A percentile compares a stretch with the other conserved stretches of the same genome.
These are phyloP conservation scores for Alternaria dauci DNA, from an alignment of 2,329 filamentous ascomycete species.

Conservation along the genomic window DNA sequence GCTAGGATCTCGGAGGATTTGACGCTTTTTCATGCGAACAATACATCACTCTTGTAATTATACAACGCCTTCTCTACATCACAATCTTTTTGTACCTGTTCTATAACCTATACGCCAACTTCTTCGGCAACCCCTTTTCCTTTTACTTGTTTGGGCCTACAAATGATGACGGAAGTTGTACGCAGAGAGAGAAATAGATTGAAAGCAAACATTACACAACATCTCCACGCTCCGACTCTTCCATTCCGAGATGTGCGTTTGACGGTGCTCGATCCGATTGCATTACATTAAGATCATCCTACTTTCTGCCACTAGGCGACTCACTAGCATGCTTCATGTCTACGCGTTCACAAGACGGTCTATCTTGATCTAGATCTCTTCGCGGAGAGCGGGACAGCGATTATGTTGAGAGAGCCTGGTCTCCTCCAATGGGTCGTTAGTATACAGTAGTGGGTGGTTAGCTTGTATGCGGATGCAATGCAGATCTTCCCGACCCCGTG, in stretches of 20 bases:
- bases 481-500: constrained; percentile 1
- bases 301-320: not conserved
- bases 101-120: not conserved
- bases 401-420: constrained; percentile 2
- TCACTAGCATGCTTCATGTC: not conserved
- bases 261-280: not conserved
- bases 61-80: constrained; percentile 4
- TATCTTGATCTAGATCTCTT: not conserved
- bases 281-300: not conserved
- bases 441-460: constrained; percentile 2
- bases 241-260: not conserved
- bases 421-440: constrained; percentile 1
- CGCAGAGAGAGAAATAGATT: not conserved
- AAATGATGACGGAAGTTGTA: not conserved
- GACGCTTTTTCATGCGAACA: constrained; percentile 13
- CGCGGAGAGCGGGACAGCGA: not conserved
- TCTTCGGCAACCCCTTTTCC: not conserved
- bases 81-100: constrained; percentile 1
- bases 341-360: not conserved
- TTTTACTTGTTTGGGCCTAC: not conserved
- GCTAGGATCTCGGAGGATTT: constrained; percentile 5
- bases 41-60: constrained; percentile 16
- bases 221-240: not conserved
- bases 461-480: constrained; percentile 1
- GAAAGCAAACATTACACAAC: not conserved